phyloP scores from a whole-genome alignment of 2,329 filamentous ascomycete genomes.

The Fusarium torulosum region DNA sequence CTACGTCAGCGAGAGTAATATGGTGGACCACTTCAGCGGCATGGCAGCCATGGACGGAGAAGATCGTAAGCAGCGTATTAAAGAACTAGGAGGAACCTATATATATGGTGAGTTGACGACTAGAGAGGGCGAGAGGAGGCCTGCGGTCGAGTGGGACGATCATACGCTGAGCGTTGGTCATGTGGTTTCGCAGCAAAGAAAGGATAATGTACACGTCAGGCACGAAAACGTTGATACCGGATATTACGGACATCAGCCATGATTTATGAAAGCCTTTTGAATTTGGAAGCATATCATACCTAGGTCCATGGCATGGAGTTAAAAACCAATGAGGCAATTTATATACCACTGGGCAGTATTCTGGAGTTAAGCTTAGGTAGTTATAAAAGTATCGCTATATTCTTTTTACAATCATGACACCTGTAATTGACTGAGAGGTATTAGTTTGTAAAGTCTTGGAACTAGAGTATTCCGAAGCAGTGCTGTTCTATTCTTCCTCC shows the following conservation, averaged over 20 bases:
- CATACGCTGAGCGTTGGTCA: conserved; percentile 27
- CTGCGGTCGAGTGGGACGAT: conserved; percentile 47
- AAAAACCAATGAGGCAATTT: conserved; percentile 1
- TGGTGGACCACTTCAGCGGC: conserved; percentile 44
- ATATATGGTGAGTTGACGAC: conserved; percentile 45
- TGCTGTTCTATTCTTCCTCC: conserved; percentile 61
- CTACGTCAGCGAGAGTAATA: conserved; percentile 52
- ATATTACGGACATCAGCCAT: conserved; percentile 36
- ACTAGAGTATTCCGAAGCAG: neutral
- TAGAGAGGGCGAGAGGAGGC: conserved; percentile 34
- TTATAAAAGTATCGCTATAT: neutral
- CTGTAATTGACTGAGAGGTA: neutral
- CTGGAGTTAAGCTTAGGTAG: neutral
- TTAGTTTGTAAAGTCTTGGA: neutral
- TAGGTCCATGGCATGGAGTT: neutral
- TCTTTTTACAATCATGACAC: neutral
- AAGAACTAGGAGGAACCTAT: conserved; percentile 43
- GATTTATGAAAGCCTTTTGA: conserved; percentile 9
- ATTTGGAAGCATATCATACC: neutral
- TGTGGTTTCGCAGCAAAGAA: conserved; percentile 14
- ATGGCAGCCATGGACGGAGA: conserved; percentile 40
- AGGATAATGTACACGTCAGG: conserved; percentile 12
- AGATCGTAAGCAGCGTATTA: conserved; percentile 40
- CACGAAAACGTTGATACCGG: conserved; percentile 39
- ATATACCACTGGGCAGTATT: neutral